Evolutionary conservation across 495 filamentous ascomycete genomes (phyloP).

Genomic region (Ramalina peruviana): DNA sequence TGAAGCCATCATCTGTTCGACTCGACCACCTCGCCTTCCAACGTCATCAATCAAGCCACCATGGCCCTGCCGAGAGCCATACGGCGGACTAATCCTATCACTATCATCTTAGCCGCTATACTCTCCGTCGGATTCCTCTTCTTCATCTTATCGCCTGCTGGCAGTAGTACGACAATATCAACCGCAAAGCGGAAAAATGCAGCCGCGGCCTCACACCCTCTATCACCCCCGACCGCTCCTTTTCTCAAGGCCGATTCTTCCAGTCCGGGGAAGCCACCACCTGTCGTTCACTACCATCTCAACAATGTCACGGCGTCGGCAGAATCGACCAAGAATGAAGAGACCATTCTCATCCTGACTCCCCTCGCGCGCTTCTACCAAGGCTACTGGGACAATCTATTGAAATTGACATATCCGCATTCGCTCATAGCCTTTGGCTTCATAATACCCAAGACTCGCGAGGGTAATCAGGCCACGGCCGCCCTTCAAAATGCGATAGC

Average conservation of each 20-base stretch:
- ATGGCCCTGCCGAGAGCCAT: slow-evolving; percentile 45
- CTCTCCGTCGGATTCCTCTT: slow-evolving; percentile 50
- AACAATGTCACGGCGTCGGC: slow-evolving; percentile 78
- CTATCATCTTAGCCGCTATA: slow-evolving; percentile 44
- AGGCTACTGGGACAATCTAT: slow-evolving; percentile 90
- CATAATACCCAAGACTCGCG: slow-evolving; percentile 81
- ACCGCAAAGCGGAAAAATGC: slow-evolving; percentile 36
- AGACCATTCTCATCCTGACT: slow-evolving; percentile 83
- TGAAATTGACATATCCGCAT: slow-evolving; percentile 74
- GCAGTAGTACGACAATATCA: slow-evolving; percentile 29
- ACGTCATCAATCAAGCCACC: background rate
- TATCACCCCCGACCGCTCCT: slow-evolving; percentile 75
- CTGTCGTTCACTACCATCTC: slow-evolving; percentile 88
- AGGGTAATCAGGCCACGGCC: slow-evolving; percentile 69
- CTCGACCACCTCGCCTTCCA: background rate
- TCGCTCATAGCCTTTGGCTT: slow-evolving; percentile 91
- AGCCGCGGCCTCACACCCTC: slow-evolving; percentile 52
- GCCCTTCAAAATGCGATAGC: slow-evolving; percentile 73
- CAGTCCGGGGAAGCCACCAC: slow-evolving; percentile 50
- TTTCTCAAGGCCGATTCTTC: slow-evolving; percentile 52
- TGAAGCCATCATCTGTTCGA: background rate
- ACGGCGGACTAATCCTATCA: slow-evolving; percentile 55
- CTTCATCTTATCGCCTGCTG: slow-evolving; percentile 42
- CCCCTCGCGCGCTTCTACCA: slow-evolving; percentile 87
- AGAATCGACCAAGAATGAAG: slow-evolving; percentile 59